Conservation (phyloP, 1,139 yeast species). For the Zygoascus sp. region DNA sequence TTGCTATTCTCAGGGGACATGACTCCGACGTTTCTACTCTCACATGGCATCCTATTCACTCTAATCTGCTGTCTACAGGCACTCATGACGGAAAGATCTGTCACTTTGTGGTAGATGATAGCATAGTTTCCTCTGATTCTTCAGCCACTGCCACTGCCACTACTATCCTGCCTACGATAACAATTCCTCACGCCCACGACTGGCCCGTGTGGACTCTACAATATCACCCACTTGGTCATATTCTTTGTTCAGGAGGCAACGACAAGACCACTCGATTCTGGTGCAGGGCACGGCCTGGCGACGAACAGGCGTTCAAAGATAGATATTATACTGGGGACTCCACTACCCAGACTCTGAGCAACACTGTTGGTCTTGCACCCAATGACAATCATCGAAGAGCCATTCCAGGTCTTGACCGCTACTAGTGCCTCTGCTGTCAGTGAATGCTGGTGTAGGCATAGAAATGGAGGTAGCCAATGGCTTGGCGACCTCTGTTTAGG, state of each 20-base stretch:
- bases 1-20: conserved; percentile 67
- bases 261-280: conserved; percentile 93
- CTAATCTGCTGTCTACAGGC: conserved; percentile 76
- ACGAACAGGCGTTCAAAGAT: conserved; percentile 77
- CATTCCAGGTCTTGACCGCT: conserved; percentile 11
- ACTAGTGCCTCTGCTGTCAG: neutral
- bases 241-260: conserved; percentile 86
- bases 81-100: conserved; percentile 84
- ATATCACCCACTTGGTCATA: conserved; percentile 91
- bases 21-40: conserved; percentile 83
- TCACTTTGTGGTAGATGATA: conserved; percentile 66
- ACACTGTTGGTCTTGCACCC: neutral
- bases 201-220: conserved; percentile 86
- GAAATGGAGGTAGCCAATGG: no score
- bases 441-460: no score
- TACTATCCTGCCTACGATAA: conserved; percentile 23
- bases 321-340: conserved; percentile 72
- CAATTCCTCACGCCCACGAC: conserved; percentile 88
- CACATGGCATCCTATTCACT: conserved; percentile 90
- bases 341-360: conserved; percentile 11
- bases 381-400: conserved; percentile 1
- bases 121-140: conserved; percentile 22
- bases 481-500: no score
- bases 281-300: conserved; percentile 91
- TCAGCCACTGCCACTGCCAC: conserved; percentile 13